Evolutionary conservation across 2,329 filamentous ascomycete genomes (phyloP).

Genomic region (Knufia fluminis): DNA sequence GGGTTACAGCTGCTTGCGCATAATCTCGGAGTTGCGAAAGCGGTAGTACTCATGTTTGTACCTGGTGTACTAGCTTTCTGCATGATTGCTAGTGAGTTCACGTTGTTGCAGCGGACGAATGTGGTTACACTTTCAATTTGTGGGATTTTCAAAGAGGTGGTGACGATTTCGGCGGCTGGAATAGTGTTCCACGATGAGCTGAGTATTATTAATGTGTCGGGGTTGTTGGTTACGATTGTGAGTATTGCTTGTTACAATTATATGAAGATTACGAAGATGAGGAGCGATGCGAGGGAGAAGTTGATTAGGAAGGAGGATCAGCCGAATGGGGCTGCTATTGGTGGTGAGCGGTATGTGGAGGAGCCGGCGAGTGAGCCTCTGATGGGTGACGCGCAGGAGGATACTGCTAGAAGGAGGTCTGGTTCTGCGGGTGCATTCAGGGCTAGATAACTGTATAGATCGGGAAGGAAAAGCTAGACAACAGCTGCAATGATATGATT

Average conservation of each 20-base stretch:
- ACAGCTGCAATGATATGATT: slow-evolving; percentile 4
- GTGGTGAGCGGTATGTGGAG: slow-evolving; percentile 1
- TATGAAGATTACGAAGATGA: slow-evolving; percentile 87
- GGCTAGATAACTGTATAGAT: neutral
- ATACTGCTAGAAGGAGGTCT: slow-evolving; percentile 4
- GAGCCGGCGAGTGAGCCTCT: slow-evolving; percentile 12
- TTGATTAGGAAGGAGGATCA: slow-evolving; percentile 22
- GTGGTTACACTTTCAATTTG: slow-evolving; percentile 95
- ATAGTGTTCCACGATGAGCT: slow-evolving; percentile 81
- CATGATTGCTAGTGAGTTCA: slow-evolving; percentile 96
- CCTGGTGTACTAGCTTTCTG: slow-evolving; percentile 85
- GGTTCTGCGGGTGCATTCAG: slow-evolving; percentile 4
- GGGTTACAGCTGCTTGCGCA: slow-evolving; percentile 57
- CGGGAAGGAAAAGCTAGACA: neutral
- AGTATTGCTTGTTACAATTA: slow-evolving; percentile 90
- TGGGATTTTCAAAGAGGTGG: slow-evolving; percentile 97
- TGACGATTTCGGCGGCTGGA: slow-evolving; percentile 84
- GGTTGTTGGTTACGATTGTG: slow-evolving; percentile 75
- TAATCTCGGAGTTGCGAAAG: slow-evolving; percentile 57
- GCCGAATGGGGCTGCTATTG: neutral
- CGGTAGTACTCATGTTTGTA: slow-evolving; percentile 70
- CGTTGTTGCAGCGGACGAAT: slow-evolving; percentile 83
- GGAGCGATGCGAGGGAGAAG: slow-evolving; percentile 55
- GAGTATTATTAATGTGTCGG: slow-evolving; percentile 77
- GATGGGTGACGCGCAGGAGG: slow-evolving; percentile 10